Percentiles rank a stretch among this genome's conserved stretches.
phyloP scores from a whole-genome alignment of 78 protist genomes.

The Dictyostelium intermedium region DNA sequence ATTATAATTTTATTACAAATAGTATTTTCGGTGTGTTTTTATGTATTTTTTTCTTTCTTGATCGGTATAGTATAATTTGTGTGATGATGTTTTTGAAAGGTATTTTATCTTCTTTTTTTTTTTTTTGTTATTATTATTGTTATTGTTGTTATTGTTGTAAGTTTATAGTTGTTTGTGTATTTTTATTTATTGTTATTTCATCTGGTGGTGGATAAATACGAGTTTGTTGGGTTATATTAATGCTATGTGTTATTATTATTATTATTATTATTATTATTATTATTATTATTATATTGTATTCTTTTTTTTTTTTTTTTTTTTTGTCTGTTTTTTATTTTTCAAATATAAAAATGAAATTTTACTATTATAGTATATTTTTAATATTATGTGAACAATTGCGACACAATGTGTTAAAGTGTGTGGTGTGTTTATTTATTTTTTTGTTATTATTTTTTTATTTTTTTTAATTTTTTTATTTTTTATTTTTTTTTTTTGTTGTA shows the following conservation, averaged over 20 bases:
- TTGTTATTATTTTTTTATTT: neutral
- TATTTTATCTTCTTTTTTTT: neutral
- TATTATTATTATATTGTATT: no score
- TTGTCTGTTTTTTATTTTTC: neutral
- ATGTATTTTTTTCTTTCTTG: neutral
- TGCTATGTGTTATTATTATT: neutral
- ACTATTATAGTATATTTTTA: neutral
- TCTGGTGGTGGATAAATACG: neutral
- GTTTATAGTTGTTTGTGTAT: neutral
- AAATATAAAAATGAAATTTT: neutral
- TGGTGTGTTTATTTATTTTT: neutral
- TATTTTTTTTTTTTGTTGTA: neutral
- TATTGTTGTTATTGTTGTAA: no score
- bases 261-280: no score
- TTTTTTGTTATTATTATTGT: no score
- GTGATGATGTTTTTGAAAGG: neutral
- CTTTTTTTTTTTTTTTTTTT: no score
- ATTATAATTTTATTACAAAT: neutral
- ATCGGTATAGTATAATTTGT: neutral
- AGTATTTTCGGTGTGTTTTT: neutral
- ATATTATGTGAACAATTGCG: neutral
- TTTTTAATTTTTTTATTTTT: neutral
- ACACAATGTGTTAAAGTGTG: neutral
- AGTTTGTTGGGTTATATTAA: neutral
- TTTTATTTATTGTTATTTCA: neutral